Conservation (phyloP, 805 yeast species). For the Jamesozyma rosinii region DNA sequence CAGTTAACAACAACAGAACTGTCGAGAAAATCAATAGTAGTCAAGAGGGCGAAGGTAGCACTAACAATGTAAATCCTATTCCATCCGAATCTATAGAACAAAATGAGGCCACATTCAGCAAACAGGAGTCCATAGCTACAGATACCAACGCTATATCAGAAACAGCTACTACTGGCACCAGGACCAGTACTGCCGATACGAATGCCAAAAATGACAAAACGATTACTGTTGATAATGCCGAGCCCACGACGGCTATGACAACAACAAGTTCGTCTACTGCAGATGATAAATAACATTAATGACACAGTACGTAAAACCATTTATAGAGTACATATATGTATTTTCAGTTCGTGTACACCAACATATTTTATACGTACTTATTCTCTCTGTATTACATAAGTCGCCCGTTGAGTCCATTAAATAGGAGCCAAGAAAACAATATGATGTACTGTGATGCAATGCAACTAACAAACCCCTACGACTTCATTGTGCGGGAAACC, state of each 20-base stretch:
- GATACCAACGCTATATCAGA: too few species aligned
- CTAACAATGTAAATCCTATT: not conserved
- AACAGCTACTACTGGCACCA: not conserved
- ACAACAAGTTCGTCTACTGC: not conserved
- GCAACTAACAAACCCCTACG: too few species aligned
- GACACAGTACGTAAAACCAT: not conserved
- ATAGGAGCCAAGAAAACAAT: too few species aligned
- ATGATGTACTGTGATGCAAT: too few species aligned
- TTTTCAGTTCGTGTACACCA: not conserved
- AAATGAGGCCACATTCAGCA: too few species aligned
- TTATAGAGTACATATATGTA: not conserved
- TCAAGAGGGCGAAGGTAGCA: not conserved
- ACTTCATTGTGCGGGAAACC: too few species aligned
- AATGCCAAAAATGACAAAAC: not conserved
- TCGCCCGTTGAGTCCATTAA: too few species aligned
- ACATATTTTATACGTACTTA: too few species aligned
- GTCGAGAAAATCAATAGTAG: not conserved
- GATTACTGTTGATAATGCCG: not conserved
- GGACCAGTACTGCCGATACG: not conserved
- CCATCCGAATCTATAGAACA: too few species aligned
- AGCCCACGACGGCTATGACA: not conserved
- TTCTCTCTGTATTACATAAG: too few species aligned
- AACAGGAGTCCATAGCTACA: too few species aligned
- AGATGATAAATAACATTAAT: not conserved
- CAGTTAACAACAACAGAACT: not conserved